These are phyloP conservation scores for Deinandra increscens DNA, from an alignment of 129 eudicot species.

Conservation along the genomic window DNA sequence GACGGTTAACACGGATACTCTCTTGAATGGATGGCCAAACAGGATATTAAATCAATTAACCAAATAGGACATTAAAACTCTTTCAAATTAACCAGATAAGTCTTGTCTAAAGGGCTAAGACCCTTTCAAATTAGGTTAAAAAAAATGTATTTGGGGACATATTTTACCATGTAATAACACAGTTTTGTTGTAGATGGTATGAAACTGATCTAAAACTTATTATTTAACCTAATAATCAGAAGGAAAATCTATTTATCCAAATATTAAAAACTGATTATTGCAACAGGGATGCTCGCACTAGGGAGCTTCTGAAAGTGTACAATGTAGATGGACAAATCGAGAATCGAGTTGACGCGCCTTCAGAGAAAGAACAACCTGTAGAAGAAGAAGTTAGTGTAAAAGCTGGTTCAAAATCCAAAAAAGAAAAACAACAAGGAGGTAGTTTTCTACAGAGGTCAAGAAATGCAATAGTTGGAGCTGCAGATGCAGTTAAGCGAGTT, in stretches of 20 bases:
- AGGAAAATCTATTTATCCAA: not conserved
- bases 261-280: not conserved
- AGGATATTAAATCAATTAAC: not conserved
- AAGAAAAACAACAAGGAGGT: slow-evolving; percentile 74
- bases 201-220: not conserved
- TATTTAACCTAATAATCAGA: not conserved
- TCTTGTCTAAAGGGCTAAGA: too few relatives aligned
- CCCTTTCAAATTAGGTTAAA: too few relatives aligned
- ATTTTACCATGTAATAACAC: not conserved
- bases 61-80: not conserved
- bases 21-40: too few relatives aligned
- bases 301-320: slow-evolving; percentile 83
- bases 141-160: too few relatives aligned
- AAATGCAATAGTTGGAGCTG: slow-evolving; percentile 93
- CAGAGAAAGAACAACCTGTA: slow-evolving; percentile 61
- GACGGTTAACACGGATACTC: too few relatives aligned
- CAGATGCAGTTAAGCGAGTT: slow-evolving; percentile 97
- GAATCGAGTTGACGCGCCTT: slow-evolving; percentile 68
- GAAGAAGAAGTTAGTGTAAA: slow-evolving; percentile 85
- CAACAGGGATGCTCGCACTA: slow-evolving; percentile 95
- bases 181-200: not conserved
- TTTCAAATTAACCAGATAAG: too few relatives aligned
- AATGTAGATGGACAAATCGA: slow-evolving; percentile 88
- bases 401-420: slow-evolving; percentile 60
- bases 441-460: slow-evolving; percentile 87